Evolutionary conservation across 345 rosid genomes (phyloP), one percentile per base, ranked within the genome.

Genomic region (Boechera stricta): DNA sequence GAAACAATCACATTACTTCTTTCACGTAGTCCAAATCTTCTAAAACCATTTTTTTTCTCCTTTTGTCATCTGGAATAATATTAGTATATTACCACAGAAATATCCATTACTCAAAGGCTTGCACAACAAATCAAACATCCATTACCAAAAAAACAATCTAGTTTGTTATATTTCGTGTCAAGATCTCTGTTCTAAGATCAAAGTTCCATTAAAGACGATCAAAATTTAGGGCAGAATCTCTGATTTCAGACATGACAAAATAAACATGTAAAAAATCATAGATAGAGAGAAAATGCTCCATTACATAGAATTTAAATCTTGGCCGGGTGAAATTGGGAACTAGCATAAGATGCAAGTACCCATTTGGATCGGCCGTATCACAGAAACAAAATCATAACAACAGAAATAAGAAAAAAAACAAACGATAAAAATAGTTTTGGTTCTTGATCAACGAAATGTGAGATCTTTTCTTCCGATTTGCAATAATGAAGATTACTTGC

Each of bases 321-420:
- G 82, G 84, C 84, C 86, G 84, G 83, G 86, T 80, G 86, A 83
- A 83, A 83, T 83, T 77, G 77, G 82, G 72, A 67, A 39, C 82
- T 33, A 16, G 48, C 51, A 55, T 38, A 44, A 41, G 21, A 52
- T 10, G 13, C 59, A 36, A 71, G 71, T 67, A 55, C 82, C 69
- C 84, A 74, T 83, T 83, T 74, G 86, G 86, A 83, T 80, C 80
- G 84, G 82, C 82, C 86, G 62, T 57, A 73, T 10, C 41, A 47
- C 2, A 16, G 0, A 52, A 21, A 15, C 0, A 36, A 7, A 36
- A 36, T 6, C 36, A 61, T 9, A 58, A 26, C 26, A 16, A 16
- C 5, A 31, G 8, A 8, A 51, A 15, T 5, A 61, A 16, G 2
- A 5, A 31, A 0, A 4, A 1, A 12, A 15, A 48, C 0, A 11